A percentile compares a stretch with the other conserved stretches of the same genome.
phyloP scores from a whole-genome alignment of 1,284 basidiomycete genomes.

The Stereum hirsutum region DNA sequence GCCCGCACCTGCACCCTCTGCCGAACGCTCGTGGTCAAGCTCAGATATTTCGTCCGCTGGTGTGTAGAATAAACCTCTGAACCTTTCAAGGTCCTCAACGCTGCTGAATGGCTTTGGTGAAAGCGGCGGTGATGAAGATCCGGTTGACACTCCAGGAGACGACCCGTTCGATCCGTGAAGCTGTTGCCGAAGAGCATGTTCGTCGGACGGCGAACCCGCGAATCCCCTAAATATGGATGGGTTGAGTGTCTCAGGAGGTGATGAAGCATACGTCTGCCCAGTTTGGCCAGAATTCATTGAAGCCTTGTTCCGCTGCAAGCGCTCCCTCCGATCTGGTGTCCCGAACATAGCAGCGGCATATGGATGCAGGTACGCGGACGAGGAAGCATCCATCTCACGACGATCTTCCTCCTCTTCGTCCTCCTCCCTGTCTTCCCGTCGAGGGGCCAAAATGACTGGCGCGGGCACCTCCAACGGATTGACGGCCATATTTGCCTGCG shows the following conservation, averaged over 20 bases:
- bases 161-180: slow-evolving; percentile 9
- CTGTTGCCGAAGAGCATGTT: slow-evolving; percentile 1
- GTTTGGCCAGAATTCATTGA: neutral
- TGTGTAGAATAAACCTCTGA: slow-evolving; percentile 69
- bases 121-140: slow-evolving; percentile 26
- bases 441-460: too few species aligned
- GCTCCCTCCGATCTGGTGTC: too few species aligned
- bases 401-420: too few species aligned
- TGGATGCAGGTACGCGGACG: too few species aligned
- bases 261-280: slow-evolving; percentile 5
- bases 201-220: too few species aligned
- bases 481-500: slow-evolving; percentile 9
- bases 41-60: too few species aligned
- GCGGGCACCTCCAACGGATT: neutral
- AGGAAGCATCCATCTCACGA: too few species aligned
- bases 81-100: slow-evolving; percentile 57
- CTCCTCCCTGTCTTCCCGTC: too few species aligned
- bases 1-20: too few species aligned
- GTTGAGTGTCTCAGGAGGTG: neutral
- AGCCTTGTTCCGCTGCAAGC: neutral
- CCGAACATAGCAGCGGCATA: too few species aligned
- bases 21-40: too few species aligned
- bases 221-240: neutral
- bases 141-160: slow-evolving; percentile 28
- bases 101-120: slow-evolving; percentile 32